A percentile compares a stretch with the other conserved stretches of the same genome.
Evolutionary conservation across 2,329 filamentous ascomycete species (phyloP).

Genomic region (Penicillium griseofulvum): DNA sequence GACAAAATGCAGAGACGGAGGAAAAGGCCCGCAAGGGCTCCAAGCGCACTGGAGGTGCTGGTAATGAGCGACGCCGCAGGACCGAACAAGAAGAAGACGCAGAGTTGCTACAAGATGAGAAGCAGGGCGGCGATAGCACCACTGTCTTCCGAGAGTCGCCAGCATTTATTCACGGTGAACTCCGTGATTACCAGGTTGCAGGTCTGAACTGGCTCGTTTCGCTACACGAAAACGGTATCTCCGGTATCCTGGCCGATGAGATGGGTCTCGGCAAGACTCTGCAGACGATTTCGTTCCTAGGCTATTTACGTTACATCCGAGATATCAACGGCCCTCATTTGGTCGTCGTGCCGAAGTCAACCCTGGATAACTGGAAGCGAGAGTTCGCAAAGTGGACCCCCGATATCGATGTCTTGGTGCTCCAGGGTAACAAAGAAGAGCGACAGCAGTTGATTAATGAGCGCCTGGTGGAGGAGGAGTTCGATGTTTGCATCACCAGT

Average conservation of each 20-base stretch:
- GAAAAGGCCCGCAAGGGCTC: constrained; percentile 69
- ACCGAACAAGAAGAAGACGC: constrained; percentile 98
- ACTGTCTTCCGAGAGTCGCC: constrained; percentile 94
- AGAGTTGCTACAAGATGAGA: constrained; percentile 81
- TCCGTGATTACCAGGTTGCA: constrained; percentile 95
- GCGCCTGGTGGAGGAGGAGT: constrained; percentile 87
- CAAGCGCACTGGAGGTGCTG: constrained; percentile 79
- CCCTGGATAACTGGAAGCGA: constrained; percentile 95
- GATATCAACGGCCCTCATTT: constrained; percentile 89
- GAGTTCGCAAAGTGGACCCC: constrained; percentile 94
- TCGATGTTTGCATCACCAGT: constrained; percentile 96
- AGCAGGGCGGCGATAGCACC: constrained; percentile 77
- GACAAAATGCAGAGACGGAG: constrained; percentile 75
- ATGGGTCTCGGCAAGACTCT: constrained; percentile 98
- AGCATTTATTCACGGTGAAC: constrained; percentile 77
- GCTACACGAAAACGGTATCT: constrained; percentile 97
- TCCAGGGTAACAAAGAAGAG: constrained; percentile 95
- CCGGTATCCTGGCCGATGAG: constrained; percentile 94
- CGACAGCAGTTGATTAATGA: constrained; percentile 84
- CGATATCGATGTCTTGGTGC: constrained; percentile 87
- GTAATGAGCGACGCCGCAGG: constrained; percentile 72
- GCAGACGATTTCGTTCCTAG: constrained; percentile 94
- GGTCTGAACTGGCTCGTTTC: constrained; percentile 98
- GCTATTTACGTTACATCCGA: constrained; percentile 87
- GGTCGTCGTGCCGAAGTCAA: constrained; percentile 91